These are phyloP conservation scores for Gymnopilus dilepis DNA, from an alignment of 768 basidiomycete species.

Conservation along the genomic window DNA sequence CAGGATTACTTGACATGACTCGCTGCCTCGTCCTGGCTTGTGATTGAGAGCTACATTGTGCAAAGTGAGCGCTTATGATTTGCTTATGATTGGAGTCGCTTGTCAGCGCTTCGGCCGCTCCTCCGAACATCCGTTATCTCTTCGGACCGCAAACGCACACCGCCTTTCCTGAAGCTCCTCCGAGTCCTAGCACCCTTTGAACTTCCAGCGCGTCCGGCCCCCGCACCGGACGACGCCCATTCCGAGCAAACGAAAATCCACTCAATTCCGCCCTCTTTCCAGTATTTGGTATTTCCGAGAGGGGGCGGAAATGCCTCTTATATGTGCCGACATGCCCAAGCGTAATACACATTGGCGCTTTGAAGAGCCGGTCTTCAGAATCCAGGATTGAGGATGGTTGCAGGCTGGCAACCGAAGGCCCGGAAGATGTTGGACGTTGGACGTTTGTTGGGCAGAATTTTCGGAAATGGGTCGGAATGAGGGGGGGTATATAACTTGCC, in stretches of 20 bases:
- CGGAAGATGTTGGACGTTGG: no score
- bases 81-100: no score
- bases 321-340: neutral
- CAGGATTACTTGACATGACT: neutral
- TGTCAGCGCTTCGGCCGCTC: neutral
- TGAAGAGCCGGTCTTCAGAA: no score
- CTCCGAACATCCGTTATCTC: neutral
- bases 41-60: no score
- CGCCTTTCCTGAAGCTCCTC: no score
- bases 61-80: no score
- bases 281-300: neutral
- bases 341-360: no score
- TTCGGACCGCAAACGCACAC: neutral
- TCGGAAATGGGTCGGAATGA: conserved; percentile 3
- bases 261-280: neutral
- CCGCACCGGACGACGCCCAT: neutral
- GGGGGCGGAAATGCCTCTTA: neutral
- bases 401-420: no score
- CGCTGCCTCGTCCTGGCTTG: no score
- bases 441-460: neutral
- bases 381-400: no score
- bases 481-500: neutral
- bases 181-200: no score
- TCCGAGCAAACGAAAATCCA: neutral
- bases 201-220: no score